Percentiles rank a stretch among this genome's conserved stretches.
Conservation (phyloP, 768 basidiomycete genomes). For the Lentinula edodes region DNA sequence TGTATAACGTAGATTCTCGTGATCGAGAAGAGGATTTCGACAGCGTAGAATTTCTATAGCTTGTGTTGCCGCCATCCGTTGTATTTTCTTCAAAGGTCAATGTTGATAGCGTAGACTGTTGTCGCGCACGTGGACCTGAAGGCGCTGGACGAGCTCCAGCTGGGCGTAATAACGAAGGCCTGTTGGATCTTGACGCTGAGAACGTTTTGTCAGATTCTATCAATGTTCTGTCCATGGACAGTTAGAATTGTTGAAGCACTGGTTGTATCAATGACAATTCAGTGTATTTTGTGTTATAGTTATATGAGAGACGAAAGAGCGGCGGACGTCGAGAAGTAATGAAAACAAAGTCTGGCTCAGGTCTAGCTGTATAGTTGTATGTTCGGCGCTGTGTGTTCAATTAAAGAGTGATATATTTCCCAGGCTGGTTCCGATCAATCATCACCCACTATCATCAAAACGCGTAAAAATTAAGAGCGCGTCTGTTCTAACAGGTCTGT, state of each 20-base stretch:
- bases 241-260: not conserved
- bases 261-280: not conserved
- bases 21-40: constrained; percentile 1
- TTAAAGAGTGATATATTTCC: too few relatives aligned
- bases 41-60: not conserved
- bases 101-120: not conserved
- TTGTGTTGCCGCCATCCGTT: not conserved
- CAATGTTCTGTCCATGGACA: not conserved
- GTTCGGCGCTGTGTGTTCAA: too few relatives aligned
- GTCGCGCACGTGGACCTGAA: constrained; percentile 1
- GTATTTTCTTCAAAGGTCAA: not conserved
- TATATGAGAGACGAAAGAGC: not conserved
- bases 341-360: not conserved
- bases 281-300: not conserved
- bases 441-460: too few relatives aligned
- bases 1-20: constrained; percentile 4
- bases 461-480: too few relatives aligned
- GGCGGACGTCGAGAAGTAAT: not conserved
- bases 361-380: too few relatives aligned
- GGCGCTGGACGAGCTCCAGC: not conserved
- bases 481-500: too few relatives aligned
- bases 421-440: too few relatives aligned
- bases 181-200: not conserved
- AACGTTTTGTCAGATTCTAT: constrained; percentile 3
- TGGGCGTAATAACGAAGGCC: constrained; percentile 1